Base-by-base conservation (phyloP, 2,329 filamentous ascomycete species). In the Sporothrix globosa region DNA sequence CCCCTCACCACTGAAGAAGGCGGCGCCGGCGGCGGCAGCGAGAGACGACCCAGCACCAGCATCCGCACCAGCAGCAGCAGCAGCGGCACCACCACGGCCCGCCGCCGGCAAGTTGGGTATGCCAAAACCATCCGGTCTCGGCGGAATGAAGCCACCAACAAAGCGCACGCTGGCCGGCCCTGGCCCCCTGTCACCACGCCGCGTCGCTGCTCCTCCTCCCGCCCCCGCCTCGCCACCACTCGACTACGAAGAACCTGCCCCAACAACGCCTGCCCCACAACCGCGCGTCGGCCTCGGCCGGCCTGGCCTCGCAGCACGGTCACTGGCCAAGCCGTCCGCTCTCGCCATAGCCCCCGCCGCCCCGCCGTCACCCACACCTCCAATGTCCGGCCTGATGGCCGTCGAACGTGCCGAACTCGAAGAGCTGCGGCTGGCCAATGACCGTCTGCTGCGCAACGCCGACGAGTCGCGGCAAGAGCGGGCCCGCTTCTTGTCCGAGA, bases 331-430 rank as follows among this genome's bases (percentile, higher is more conserved):
- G 78, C 92, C 92, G 52, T 79, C 83, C 17, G 81, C 86, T 2
- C 80, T 85, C 14, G 80, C 84, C 27, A 87, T 88, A 1, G 85
- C 89, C 0, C 79, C 85, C 5, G 80, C 84, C 27, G 80, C 84
- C 27, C 81, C 83, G 6, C 83, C 84, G 48, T 88, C 88, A 1
- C 86, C 90, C 0, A 82, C 88, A 2, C 85, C 86, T 21, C 61
- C 50, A 11, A 81, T 85, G 4, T 89, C 87, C 52, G 91, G 91
- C 0, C 84, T 97, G 63, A 87, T 90, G 24, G 86, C 91, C 10
- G 85, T 92, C n/a, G 96, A 99, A 77, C 88, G 92, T 56, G 92
- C 93, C n/a, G 95, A 99, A 79, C 83, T 99, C 1, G 93, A 97
- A 74, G 94, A 97, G 77, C 86, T 98, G 14, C 91, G 94, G 50